phyloP scores from a whole-genome alignment of 352 stramenopile genomes.

The Globisporangium sylvaticum region DNA sequence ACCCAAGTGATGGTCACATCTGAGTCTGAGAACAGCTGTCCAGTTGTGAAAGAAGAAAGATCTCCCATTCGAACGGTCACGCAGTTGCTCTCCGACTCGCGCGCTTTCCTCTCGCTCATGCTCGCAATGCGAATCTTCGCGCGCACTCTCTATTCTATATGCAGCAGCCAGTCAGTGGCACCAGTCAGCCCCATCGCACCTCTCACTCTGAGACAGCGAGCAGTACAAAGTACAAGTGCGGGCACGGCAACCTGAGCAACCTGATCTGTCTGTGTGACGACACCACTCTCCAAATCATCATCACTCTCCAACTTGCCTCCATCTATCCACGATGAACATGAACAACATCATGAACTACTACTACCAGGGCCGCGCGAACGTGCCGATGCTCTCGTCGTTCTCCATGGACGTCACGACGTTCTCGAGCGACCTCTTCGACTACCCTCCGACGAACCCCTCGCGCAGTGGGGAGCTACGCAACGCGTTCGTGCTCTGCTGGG shows the following conservation, averaged over 20 bases:
- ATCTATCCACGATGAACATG: constrained; percentile 18
- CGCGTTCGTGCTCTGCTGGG: constrained; percentile 63
- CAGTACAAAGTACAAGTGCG: background rate
- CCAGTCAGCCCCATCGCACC: background rate
- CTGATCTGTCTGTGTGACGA: background rate
- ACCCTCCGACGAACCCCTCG: constrained; percentile 26
- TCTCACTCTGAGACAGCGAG: background rate
- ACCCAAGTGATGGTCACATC: constrained; percentile 1
- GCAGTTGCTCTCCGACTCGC: background rate
- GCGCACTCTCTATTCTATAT: background rate
- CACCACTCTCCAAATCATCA: constrained; percentile 15
- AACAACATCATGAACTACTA: constrained; percentile 35
- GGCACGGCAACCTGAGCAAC: background rate
- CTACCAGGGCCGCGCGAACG: constrained; percentile 19
- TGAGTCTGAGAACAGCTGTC: constrained; percentile 7
- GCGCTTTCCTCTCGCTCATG: background rate
- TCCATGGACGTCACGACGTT: constrained; percentile 57
- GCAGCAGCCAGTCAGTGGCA: background rate
- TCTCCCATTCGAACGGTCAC: background rate
- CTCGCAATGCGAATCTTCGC: background rate
- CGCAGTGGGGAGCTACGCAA: constrained; percentile 29
- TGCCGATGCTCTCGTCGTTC: constrained; percentile 51
- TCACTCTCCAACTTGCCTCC: constrained; percentile 14
- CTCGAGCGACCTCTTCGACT: constrained; percentile 55
- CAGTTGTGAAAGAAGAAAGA: background rate